phyloP scores from a whole-genome alignment of 257 asterid species.

The Primulina tabacum region DNA sequence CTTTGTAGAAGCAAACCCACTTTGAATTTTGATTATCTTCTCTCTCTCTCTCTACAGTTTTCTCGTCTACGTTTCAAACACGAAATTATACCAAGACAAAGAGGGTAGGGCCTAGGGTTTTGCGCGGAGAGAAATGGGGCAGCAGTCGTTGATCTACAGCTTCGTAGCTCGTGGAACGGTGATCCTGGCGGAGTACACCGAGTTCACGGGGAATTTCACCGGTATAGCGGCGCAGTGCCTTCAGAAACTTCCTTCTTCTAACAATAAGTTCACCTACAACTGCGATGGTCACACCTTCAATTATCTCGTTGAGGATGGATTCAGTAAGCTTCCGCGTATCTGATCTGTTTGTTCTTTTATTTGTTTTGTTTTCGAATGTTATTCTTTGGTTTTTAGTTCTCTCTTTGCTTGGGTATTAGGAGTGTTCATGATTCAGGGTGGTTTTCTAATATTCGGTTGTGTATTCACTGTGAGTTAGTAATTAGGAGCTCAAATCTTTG shows the following conservation, averaged over 20 bases:
- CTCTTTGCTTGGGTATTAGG: slow-evolving; percentile 1
- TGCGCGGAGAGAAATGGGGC: slow-evolving; percentile 36
- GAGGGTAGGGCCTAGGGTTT: slow-evolving; percentile 22
- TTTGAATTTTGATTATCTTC: not conserved
- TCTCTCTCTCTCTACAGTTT: slow-evolving; percentile 23
- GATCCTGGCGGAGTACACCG: slow-evolving; percentile 45
- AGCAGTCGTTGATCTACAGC: slow-evolving; percentile 51
- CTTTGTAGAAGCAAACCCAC: too few species aligned
- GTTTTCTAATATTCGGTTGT: not conserved
- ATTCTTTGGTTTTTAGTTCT: slow-evolving; percentile 6
- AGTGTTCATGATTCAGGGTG: not conserved
- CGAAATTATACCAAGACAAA: not conserved
- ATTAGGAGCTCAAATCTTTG: slow-evolving; percentile 16
- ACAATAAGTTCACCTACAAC: slow-evolving; percentile 48
- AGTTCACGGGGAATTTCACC: slow-evolving; percentile 48
- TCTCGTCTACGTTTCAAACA: not conserved
- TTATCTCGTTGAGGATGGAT: slow-evolving; percentile 50
- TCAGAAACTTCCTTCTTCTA: slow-evolving; percentile 49
- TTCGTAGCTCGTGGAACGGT: slow-evolving; percentile 52
- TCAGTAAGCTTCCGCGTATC: slow-evolving; percentile 30
- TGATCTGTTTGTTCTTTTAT: slow-evolving; percentile 19
- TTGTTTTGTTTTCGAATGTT: slow-evolving; percentile 13
- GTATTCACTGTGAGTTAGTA: not conserved
- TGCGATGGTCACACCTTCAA: slow-evolving; percentile 53
- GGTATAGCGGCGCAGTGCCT: slow-evolving; percentile 49